Evolutionary conservation across 805 yeast species (phyloP).

Genomic region (Sugiyamaella boreocaroliniensis): DNA sequence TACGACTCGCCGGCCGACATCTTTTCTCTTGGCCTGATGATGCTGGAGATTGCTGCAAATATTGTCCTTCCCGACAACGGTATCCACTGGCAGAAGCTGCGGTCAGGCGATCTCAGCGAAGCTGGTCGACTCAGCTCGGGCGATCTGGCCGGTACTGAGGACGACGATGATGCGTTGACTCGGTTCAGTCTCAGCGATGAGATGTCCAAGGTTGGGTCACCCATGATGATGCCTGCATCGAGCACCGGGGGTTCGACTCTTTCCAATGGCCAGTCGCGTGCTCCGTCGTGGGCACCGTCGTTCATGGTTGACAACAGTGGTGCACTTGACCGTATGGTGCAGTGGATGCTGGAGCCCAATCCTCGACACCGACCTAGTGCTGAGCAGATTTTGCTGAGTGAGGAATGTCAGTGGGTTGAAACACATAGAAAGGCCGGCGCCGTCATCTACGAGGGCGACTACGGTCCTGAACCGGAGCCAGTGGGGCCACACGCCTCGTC

Average conservation of each 20-base stretch:
- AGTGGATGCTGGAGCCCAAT: slow-evolving; percentile 83
- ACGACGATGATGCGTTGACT: slow-evolving; percentile 8
- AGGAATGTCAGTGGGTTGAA: slow-evolving; percentile 75
- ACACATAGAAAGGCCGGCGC: slow-evolving; percentile 84
- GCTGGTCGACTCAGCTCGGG: slow-evolving; percentile 76
- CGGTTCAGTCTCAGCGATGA: slow-evolving; percentile 2
- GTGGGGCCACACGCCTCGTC: slow-evolving; percentile 24
- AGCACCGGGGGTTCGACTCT: slow-evolving; percentile 3
- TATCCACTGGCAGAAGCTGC: slow-evolving; percentile 87
- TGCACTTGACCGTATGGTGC: slow-evolving; percentile 70
- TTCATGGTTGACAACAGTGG: slow-evolving; percentile 69
- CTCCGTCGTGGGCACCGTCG: slow-evolving; percentile 79
- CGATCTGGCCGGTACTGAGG: slow-evolving; percentile 39
- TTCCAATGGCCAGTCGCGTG: background rate
- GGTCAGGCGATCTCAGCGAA: slow-evolving; percentile 92
- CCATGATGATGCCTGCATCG: background rate
- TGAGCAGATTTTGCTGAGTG: slow-evolving; percentile 54
- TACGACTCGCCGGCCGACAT: slow-evolving; percentile 92
- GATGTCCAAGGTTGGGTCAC: background rate
- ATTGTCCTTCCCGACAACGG: slow-evolving; percentile 94
- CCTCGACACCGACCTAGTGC: slow-evolving; percentile 81
- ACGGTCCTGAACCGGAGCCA: slow-evolving; percentile 65
- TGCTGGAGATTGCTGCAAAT: slow-evolving; percentile 94
- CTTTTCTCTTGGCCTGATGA: slow-evolving; percentile 86
- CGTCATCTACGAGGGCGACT: slow-evolving; percentile 90